A percentile compares a stretch with the other conserved stretches of the same genome.
phyloP scores from a whole-genome alignment of 2,329 filamentous ascomycete genomes.

The Ramularia endophylla region DNA sequence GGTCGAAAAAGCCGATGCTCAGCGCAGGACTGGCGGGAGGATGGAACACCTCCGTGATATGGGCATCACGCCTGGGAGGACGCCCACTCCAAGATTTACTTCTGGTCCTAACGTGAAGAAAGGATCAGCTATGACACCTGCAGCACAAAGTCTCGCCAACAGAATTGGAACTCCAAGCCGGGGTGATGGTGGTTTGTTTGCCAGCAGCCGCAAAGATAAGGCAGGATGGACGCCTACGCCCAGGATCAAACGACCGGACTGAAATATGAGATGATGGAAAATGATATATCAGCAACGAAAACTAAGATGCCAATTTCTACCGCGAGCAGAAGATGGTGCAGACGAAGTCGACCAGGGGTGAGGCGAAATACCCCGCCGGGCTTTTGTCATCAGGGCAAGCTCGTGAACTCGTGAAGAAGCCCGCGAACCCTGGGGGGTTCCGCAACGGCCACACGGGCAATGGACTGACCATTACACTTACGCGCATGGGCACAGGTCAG shows the following conservation, averaged over 20 bases:
- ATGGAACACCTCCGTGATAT: slow-evolving; percentile 26
- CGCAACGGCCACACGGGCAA: too few species aligned
- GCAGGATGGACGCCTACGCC: slow-evolving; percentile 18
- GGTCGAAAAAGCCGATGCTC: slow-evolving; percentile 73
- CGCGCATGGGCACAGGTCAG: too few species aligned
- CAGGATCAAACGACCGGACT: slow-evolving; percentile 12
- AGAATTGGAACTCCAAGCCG: slow-evolving; percentile 47
- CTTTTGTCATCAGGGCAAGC: too few species aligned
- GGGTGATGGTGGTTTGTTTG: slow-evolving; percentile 16
- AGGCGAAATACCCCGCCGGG: too few species aligned
- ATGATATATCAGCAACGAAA: not conserved
- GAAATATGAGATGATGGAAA: slow-evolving; percentile 3
- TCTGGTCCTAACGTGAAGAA: slow-evolving; percentile 45
- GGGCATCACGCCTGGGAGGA: slow-evolving; percentile 43
- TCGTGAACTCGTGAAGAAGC: too few species aligned
- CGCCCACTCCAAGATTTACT: slow-evolving; percentile 64
- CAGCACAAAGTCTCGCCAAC: slow-evolving; percentile 62
- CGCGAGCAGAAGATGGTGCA: too few species aligned
- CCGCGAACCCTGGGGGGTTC: too few species aligned
- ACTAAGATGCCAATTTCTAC: too few species aligned
- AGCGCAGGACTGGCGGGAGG: slow-evolving; percentile 58
- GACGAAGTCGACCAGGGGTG: too few species aligned
- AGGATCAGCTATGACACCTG: slow-evolving; percentile 59
- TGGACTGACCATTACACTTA: too few species aligned
- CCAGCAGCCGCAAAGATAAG: slow-evolving; percentile 3